Conservation (phyloP, 768 basidiomycete genomes). For the Lactifluus echinatus region DNA sequence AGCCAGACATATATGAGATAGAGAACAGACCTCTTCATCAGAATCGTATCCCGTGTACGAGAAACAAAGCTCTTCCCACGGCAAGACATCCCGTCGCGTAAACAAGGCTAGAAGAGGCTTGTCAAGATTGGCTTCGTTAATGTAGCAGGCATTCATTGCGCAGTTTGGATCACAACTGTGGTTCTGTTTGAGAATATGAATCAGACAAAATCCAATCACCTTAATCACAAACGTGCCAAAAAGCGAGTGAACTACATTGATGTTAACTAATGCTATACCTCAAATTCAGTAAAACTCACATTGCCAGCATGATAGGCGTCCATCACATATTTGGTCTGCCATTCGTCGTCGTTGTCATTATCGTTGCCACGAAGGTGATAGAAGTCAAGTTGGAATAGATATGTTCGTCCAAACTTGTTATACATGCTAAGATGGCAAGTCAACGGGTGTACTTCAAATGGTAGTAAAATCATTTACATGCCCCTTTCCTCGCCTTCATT, state of each 20-base stretch:
- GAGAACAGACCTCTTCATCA: slow-evolving; percentile 25
- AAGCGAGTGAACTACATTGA: slow-evolving; percentile 76
- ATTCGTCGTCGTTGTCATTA: slow-evolving; percentile 23
- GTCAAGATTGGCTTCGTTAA: slow-evolving; percentile 64
- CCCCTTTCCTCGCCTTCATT: slow-evolving; percentile 60
- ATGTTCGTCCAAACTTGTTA: slow-evolving; percentile 64
- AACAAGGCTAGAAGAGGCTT: slow-evolving; percentile 67
- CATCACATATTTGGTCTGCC: slow-evolving; percentile 45
- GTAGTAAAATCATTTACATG: slow-evolving; percentile 34
- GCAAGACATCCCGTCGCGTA: slow-evolving; percentile 51
- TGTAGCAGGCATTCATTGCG: slow-evolving; percentile 59
- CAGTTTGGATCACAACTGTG: slow-evolving; percentile 90
- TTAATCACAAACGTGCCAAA: slow-evolving; percentile 42
- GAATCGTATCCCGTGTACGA: slow-evolving; percentile 52
- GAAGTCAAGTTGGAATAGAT: slow-evolving; percentile 79
- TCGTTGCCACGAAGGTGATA: slow-evolving; percentile 42
- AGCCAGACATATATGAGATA: background rate
- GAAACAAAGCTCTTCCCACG: slow-evolving; percentile 68
- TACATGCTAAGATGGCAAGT: slow-evolving; percentile 44
- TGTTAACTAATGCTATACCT: slow-evolving; percentile 1
- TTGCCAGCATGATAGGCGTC: slow-evolving; percentile 88
- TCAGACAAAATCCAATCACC: background rate
- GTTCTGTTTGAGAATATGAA: slow-evolving; percentile 42
- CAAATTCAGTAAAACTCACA: slow-evolving; percentile 38
- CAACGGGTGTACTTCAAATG: background rate